phyloP scores from a whole-genome alignment of 2,329 filamentous ascomycete genomes.

The Cytospora leucostoma region DNA sequence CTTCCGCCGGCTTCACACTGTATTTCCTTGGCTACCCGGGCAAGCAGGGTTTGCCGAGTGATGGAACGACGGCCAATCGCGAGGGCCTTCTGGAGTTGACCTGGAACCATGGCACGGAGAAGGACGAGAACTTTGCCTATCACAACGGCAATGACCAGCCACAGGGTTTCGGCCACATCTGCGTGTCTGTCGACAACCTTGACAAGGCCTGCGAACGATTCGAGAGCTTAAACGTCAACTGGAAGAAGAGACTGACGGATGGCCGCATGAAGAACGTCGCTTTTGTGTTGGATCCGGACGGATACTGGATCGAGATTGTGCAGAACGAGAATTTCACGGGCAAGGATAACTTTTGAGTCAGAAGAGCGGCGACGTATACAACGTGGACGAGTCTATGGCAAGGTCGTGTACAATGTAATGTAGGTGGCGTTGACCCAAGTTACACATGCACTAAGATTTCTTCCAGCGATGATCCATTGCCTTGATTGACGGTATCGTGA shows the following conservation, averaged over 20 bases:
- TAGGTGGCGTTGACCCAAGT: background rate
- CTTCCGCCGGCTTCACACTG: slow-evolving; percentile 76
- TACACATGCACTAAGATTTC: background rate
- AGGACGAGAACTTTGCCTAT: slow-evolving; percentile 80
- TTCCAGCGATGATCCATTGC: background rate
- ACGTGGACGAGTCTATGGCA: background rate
- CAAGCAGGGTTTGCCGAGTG: slow-evolving; percentile 53
- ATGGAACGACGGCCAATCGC: slow-evolving; percentile 61
- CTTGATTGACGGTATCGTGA: background rate
- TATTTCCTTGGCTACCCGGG: slow-evolving; percentile 87
- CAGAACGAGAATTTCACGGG: slow-evolving; percentile 72
- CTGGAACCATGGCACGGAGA: slow-evolving; percentile 83
- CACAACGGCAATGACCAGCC: slow-evolving; percentile 91
- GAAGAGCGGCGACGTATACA: background rate
- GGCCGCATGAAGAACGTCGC: slow-evolving; percentile 93
- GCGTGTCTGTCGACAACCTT: slow-evolving; percentile 84
- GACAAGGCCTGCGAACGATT: slow-evolving; percentile 84
- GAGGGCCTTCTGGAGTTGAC: slow-evolving; percentile 91
- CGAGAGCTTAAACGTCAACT: slow-evolving; percentile 77
- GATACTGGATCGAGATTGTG: slow-evolving; percentile 78
- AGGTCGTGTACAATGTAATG: background rate
- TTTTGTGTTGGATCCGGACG: slow-evolving; percentile 85
- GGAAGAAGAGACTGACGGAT: slow-evolving; percentile 95
- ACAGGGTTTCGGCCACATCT: slow-evolving; percentile 93
- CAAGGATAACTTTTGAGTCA: slow-evolving; percentile 52